Conservation (phyloP, 2,329 filamentous ascomycete genomes). For the Chrysoporthe deuterocubensis region DNA sequence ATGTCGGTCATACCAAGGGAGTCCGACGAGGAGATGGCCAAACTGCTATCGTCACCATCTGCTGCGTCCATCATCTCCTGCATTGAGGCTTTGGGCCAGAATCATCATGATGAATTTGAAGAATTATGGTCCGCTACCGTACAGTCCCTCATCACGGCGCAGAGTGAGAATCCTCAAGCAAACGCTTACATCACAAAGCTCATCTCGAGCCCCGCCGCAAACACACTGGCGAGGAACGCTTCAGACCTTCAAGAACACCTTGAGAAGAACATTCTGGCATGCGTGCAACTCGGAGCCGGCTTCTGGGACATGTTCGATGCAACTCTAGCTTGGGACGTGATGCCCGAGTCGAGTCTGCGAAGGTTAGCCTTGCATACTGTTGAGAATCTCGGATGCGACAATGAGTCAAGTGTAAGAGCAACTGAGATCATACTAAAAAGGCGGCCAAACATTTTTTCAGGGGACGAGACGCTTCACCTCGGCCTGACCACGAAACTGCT, state of each 20-base stretch:
- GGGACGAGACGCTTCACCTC: constrained; percentile 52
- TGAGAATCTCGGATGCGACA: constrained; percentile 30
- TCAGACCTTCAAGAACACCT: constrained; percentile 53
- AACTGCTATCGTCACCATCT: constrained; percentile 71
- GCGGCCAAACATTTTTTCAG: constrained; percentile 48
- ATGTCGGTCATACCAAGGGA: constrained; percentile 52
- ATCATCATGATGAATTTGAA: constrained; percentile 43
- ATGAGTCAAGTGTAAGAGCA: constrained; percentile 44
- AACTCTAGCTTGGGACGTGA: constrained; percentile 47
- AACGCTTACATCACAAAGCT: constrained; percentile 48
- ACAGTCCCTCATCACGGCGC: constrained; percentile 43
- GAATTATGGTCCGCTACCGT: constrained; percentile 52
- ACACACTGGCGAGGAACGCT: constrained; percentile 44
- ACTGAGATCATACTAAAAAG: constrained; percentile 54
- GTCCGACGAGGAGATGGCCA: constrained; percentile 57
- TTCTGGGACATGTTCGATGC: constrained; percentile 54
- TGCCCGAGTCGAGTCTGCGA: constrained; percentile 42
- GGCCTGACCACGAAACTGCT: constrained; percentile 57
- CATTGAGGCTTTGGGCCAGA: constrained; percentile 59
- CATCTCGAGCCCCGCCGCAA: constrained; percentile 49
- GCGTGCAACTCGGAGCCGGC: constrained; percentile 39
- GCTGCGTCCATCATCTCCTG: constrained; percentile 67
- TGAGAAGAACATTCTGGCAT: constrained; percentile 44
- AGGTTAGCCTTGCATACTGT: constrained; percentile 38
- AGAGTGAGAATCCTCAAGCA: constrained; percentile 35